These are phyloP conservation scores for Cnidoscolus chayamansa DNA, from an alignment of 441 rosid genomes.

Conservation along the genomic window DNA sequence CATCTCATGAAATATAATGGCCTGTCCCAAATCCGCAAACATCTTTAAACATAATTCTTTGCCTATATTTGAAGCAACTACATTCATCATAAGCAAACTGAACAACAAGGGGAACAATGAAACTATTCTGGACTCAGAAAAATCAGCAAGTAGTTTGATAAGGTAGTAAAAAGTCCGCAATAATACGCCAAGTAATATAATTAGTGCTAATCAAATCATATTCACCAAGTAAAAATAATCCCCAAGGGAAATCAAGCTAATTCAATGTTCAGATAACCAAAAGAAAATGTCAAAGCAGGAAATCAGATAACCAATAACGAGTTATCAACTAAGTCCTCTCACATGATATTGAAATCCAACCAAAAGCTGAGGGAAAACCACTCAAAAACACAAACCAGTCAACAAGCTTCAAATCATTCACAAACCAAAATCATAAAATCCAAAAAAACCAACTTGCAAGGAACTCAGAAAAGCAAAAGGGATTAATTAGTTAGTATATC, in stretches of 20 bases:
- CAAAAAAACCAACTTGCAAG: slow-evolving; percentile 8
- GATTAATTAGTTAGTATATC: neutral
- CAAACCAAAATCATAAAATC: neutral
- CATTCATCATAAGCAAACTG: neutral
- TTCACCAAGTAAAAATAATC: slow-evolving; percentile 14
- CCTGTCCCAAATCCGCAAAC: neutral
- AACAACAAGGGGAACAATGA: slow-evolving; percentile 21
- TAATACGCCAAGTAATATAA: neutral
- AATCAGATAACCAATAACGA: slow-evolving; percentile 9
- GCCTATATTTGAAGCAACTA: neutral
- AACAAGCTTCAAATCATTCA: slow-evolving; percentile 1
- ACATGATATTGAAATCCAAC: slow-evolving; percentile 19
- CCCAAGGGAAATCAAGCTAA: neutral
- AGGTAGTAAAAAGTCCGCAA: slow-evolving; percentile 8
- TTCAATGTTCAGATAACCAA: slow-evolving; percentile 6
- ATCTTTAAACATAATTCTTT: neutral
- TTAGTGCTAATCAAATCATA: slow-evolving; percentile 18
- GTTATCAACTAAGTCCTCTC: neutral
- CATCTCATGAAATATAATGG: neutral
- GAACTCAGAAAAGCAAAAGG: slow-evolving; percentile 1
- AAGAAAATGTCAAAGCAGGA: neutral
- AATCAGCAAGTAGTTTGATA: neutral
- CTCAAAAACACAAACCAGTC: no score
- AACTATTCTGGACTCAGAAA: neutral
- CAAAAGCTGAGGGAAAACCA: neutral